phyloP scores from a whole-genome alignment of 2,329 filamentous ascomycete species.

The Fusarium scirpi region DNA sequence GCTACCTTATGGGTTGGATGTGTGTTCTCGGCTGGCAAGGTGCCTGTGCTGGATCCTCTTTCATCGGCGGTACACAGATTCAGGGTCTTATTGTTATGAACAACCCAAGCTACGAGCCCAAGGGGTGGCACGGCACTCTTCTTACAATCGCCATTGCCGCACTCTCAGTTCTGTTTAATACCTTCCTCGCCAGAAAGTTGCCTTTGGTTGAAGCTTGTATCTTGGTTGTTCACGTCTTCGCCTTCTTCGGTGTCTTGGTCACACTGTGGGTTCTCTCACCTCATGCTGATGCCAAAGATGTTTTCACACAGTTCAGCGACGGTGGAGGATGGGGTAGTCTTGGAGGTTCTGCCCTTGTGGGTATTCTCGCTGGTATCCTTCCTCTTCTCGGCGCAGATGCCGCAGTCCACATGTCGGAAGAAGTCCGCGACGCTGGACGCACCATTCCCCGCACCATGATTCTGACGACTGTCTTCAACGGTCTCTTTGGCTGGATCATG shows the following conservation, averaged over 20 bases:
- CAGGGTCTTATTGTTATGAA: conserved; percentile 57
- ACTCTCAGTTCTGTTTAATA: conserved; percentile 38
- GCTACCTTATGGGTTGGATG: conserved; percentile 64
- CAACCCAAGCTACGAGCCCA: conserved; percentile 22
- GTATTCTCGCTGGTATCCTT: conserved; percentile 36
- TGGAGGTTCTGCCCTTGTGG: conserved; percentile 36
- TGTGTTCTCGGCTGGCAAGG: conserved; percentile 60
- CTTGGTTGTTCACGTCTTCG: conserved; percentile 40
- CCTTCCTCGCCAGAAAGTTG: conserved; percentile 29
- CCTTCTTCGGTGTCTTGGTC: conserved; percentile 39
- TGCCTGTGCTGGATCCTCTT: conserved; percentile 55
- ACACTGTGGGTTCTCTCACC: conserved; percentile 43
- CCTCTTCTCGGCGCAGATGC: conserved; percentile 40
- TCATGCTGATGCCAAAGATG: conserved; percentile 21
- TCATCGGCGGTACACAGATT: conserved; percentile 58
- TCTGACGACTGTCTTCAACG: conserved; percentile 37
- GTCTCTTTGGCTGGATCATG: conserved; percentile 43
- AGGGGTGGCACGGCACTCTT: conserved; percentile 40
- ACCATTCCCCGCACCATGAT: conserved; percentile 40
- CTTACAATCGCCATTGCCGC: conserved; percentile 30
- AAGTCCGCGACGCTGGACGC: conserved; percentile 37
- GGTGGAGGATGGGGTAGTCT: conserved; percentile 38
- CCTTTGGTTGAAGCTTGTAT: conserved; percentile 31
- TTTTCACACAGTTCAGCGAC: conserved; percentile 40
- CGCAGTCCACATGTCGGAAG: conserved; percentile 42